Evolutionary conservation across 1,284 basidiomycete genomes (phyloP), one percentile per base, ranked within the genome.

Genomic region (Volvariella surrecta): DNA sequence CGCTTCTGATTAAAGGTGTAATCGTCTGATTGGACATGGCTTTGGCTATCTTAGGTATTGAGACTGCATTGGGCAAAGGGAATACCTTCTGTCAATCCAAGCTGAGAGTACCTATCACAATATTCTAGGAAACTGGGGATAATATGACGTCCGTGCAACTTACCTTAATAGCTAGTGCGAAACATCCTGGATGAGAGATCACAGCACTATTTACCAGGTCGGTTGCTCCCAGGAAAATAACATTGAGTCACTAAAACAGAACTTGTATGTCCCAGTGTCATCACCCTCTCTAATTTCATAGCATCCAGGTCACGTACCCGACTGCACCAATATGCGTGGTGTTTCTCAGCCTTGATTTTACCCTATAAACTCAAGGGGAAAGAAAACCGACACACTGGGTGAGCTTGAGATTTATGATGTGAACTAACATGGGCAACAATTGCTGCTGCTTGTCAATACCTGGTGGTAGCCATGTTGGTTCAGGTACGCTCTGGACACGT

Each of bases 231-330:
- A 79, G 49, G 3, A 69, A 61, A 32, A 69, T 57, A 17, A 60
- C 62, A 66, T 54, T 3, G 62, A 45, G 7, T 74, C 82, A 4
- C 82, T 82, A 48, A 68, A 81, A 54, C 82, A 84, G 58, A 78
- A 84, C 2, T 76, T 72, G 45, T 18, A 35, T 31, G 20, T 6
- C 11, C 11, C 6, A 28, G 24, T 28, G 11, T 28, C 24, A 28
- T 28, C 6, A 28, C 24, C n/a, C n/a, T 28, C 11, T 28, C 24
- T 28, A 6, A 28, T 28, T 28, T 28, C 24, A 28, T 11, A 28
- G 11, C 24, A 28, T 28, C 6, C 24, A 11, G 6, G 24, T 30
- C 10, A 47, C 55, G 28, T 53, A 79, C 72, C 82, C 82, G 24
- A 81, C 67, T 2, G 70, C 73, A 1, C 80, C 81, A 37, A 86